These are phyloP conservation scores for Dioscorea zingiberensis DNA, from an alignment of 106 monocot genomes.

Conservation along the genomic window DNA sequence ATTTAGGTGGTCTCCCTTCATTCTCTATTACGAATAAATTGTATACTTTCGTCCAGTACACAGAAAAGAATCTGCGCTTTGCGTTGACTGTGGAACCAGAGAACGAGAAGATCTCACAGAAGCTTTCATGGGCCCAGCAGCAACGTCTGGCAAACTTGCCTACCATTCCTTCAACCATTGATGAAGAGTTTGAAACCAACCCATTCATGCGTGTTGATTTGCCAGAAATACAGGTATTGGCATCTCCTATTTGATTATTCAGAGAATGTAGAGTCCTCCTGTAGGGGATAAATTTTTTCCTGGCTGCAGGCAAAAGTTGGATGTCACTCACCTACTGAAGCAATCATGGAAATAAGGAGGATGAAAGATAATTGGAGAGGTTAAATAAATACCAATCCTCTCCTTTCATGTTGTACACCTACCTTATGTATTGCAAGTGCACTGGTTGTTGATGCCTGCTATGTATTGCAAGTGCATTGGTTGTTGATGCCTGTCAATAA, in stretches of 20 bases:
- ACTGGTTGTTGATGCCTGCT: too few relatives aligned
- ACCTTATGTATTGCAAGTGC: too few relatives aligned
- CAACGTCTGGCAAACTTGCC: slow-evolving; percentile 54
- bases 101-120: slow-evolving; percentile 59
- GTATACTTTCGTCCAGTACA: slow-evolving; percentile 46
- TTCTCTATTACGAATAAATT: too few relatives aligned
- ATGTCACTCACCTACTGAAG: slow-evolving; percentile 21
- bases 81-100: slow-evolving; percentile 84
- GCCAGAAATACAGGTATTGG: slow-evolving; percentile 64
- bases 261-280: too few relatives aligned
- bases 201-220: slow-evolving; percentile 98
- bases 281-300: neutral
- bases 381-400: slow-evolving; percentile 8
- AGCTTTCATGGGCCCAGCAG: slow-evolving; percentile 69
- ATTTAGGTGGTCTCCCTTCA: too few relatives aligned
- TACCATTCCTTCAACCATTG: slow-evolving; percentile 88
- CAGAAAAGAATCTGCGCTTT: slow-evolving; percentile 85
- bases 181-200: slow-evolving; percentile 85
- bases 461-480: too few relatives aligned
- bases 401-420: too few relatives aligned
- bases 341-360: slow-evolving; percentile 34
- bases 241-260: neutral
- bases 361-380: slow-evolving; percentile 51
- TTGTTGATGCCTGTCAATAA: too few relatives aligned
- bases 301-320: slow-evolving; percentile 31